Evolutionary conservation across 1,284 basidiomycete genomes (phyloP).

Genomic region (Ceratobasidium sp.): DNA sequence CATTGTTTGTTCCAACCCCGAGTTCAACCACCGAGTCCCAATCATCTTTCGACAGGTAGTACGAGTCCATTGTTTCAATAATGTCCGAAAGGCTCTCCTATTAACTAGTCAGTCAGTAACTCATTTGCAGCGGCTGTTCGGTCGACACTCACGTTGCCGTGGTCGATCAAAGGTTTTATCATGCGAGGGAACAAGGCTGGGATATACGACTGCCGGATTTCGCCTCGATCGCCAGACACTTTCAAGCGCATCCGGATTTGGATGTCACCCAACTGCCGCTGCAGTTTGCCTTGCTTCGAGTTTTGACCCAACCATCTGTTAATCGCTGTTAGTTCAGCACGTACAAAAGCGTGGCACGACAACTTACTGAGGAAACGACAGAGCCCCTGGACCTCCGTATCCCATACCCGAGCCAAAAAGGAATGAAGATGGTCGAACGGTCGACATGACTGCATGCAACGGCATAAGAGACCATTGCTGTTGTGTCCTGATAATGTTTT

Average conservation of each 20-base stretch:
- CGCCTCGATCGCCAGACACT: conserved; percentile 88
- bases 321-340: conserved; percentile 28
- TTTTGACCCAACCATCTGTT: conserved; percentile 95
- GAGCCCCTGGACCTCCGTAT: conserved; percentile 70
- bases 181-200: conserved; percentile 83
- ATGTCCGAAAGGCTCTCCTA: conserved; percentile 82
- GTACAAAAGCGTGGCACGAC: not conserved
- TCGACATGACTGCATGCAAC: conserved; percentile 88
- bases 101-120: not conserved
- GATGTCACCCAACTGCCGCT: conserved; percentile 83
- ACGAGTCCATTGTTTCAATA: conserved; percentile 91
- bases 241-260: conserved; percentile 95
- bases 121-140: no score
- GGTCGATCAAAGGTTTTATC: conserved; percentile 77
- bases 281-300: conserved; percentile 87
- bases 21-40: conserved; percentile 96
- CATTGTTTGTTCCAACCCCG: conserved; percentile 82
- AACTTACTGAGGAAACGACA: conserved; percentile 83
- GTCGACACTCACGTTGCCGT: conserved; percentile 55
- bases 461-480: conserved; percentile 98
- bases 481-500: conserved; percentile 67
- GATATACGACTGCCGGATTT: conserved; percentile 91
- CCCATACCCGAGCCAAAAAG: conserved; percentile 74
- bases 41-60: conserved; percentile 92
- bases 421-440: conserved; percentile 83